phyloP scores from a whole-genome alignment of 2,329 filamentous ascomycete species.

The Neofusicoccum ribis region DNA sequence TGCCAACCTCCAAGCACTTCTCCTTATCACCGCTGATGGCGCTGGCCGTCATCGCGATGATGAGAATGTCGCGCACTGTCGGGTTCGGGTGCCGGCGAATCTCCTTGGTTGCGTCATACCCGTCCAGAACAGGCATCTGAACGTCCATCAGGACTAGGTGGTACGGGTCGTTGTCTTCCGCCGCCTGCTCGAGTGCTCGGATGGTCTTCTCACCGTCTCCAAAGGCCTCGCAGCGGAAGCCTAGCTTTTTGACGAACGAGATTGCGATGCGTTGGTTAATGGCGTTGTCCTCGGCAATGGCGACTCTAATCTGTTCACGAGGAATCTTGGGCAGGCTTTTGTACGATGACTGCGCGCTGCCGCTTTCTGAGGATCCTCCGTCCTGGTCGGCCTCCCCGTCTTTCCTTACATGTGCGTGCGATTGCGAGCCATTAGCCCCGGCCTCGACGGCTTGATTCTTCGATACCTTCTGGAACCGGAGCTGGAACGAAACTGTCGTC shows the following conservation, averaged over 20 bases:
- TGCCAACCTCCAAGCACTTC: conserved; percentile 91
- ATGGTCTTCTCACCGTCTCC: conserved; percentile 88
- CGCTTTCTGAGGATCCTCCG: conserved; percentile 36
- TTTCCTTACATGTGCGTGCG: conserved; percentile 30
- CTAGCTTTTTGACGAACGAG: conserved; percentile 82
- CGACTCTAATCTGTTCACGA: conserved; percentile 78
- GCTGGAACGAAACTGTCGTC: conserved; percentile 74
- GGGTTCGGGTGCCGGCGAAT: conserved; percentile 76
- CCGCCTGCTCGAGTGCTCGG: conserved; percentile 75
- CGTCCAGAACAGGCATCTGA: conserved; percentile 91
- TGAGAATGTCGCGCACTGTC: conserved; percentile 76
- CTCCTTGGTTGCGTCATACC: conserved; percentile 85
- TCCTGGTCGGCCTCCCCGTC: conserved; percentile 42
- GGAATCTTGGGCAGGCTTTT: conserved; percentile 71
- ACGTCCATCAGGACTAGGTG: conserved; percentile 91
- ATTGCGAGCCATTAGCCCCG: conserved; percentile 50
- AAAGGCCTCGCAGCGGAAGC: conserved; percentile 84
- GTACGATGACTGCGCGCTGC: conserved; percentile 41
- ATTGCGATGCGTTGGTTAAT: conserved; percentile 96
- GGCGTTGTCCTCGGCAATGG: conserved; percentile 91
- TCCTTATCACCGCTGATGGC: conserved; percentile 93
- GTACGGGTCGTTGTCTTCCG: conserved; percentile 72
- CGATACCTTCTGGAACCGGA: conserved; percentile 82
- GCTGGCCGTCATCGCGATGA: conserved; percentile 96
- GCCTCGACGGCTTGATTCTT: conserved; percentile 55